A percentile compares a stretch with the other conserved stretches of the same genome.
These are phyloP conservation scores for Trichoderma harzianum DNA, from an alignment of 2,329 filamentous ascomycete genomes.

Conservation along the genomic window DNA sequence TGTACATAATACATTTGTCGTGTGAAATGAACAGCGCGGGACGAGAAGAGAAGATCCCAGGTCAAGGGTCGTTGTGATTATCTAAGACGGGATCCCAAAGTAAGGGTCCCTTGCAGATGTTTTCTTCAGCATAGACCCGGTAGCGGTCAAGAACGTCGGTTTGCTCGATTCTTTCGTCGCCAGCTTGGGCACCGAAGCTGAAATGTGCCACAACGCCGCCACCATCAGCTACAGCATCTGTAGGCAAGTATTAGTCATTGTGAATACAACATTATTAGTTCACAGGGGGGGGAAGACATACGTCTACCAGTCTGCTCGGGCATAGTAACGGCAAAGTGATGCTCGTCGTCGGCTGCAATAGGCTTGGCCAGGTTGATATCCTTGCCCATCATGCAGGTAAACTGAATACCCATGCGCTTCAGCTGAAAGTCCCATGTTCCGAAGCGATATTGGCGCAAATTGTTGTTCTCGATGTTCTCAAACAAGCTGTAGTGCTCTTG, in stretches of 20 bases:
- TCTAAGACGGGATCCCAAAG: conserved; percentile 25
- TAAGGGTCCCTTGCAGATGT: conserved; percentile 40
- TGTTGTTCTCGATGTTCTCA: conserved; percentile 47
- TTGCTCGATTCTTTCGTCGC: conserved; percentile 36
- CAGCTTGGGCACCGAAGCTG: conserved; percentile 41
- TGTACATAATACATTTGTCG: conserved; percentile 12
- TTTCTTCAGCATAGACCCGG: conserved; percentile 49
- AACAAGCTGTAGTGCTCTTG: conserved; percentile 48
- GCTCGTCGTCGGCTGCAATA: conserved; percentile 43
- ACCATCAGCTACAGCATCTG: conserved; percentile 50
- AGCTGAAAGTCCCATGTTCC: conserved; percentile 47
- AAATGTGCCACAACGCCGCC: conserved; percentile 53
- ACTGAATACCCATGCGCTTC: conserved; percentile 50
- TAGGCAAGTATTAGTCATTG: conserved; percentile 18
- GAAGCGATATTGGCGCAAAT: conserved; percentile 47
- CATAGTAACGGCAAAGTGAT: conserved; percentile 41
- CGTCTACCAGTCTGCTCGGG: conserved; percentile 38
- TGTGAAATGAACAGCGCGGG: background rate
- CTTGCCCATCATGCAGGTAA: conserved; percentile 51
- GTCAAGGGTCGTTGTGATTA: background rate
- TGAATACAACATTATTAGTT: background rate
- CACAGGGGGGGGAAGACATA: conserved; percentile 19
- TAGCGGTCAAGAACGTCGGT: conserved; percentile 55
- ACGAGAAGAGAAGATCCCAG: background rate
- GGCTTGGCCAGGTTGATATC: conserved; percentile 49